Evolutionary conservation across 2,329 filamentous ascomycete genomes (phyloP).

Genomic region (Alternaria tenuissima): DNA sequence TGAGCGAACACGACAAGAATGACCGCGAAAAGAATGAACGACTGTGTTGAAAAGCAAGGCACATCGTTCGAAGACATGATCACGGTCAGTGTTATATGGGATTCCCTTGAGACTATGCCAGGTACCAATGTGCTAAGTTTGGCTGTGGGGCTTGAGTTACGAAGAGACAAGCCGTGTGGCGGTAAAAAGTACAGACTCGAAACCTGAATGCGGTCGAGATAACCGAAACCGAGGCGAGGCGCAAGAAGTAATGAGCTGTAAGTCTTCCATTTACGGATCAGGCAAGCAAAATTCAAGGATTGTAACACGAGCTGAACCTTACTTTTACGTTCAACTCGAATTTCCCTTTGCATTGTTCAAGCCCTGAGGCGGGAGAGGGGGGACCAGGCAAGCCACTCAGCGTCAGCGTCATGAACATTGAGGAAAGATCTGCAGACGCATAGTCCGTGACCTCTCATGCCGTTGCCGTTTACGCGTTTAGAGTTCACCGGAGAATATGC

Average conservation of each 20-base stretch:
- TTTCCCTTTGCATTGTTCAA: neutral
- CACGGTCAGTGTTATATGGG: conserved; percentile 18
- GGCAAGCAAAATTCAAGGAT: neutral
- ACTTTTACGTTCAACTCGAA: neutral
- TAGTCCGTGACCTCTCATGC: neutral
- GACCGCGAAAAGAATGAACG: conserved; percentile 23
- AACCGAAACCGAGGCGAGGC: conserved; percentile 3
- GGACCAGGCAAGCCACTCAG: neutral
- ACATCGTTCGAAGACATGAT: neutral
- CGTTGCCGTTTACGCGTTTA: neutral
- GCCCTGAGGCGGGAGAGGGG: neutral
- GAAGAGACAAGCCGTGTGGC: conserved; percentile 8
- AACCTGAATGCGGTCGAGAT: conserved; percentile 5
- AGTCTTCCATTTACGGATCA: neutral
- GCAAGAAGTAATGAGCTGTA: neutral
- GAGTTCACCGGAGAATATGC: neutral
- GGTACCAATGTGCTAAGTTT: conserved; percentile 15
- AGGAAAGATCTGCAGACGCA: neutral
- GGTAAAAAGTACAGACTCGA: conserved; percentile 4
- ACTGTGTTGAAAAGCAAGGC: conserved; percentile 11
- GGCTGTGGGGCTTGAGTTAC: conserved; percentile 8
- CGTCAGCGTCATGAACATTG: neutral
- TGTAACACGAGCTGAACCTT: neutral
- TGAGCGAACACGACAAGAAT: conserved; percentile 8
- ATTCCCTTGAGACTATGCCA: conserved; percentile 8